Evolutionary conservation across 2,329 filamentous ascomycete species (phyloP).

Genomic region (Fusarium aywerte): DNA sequence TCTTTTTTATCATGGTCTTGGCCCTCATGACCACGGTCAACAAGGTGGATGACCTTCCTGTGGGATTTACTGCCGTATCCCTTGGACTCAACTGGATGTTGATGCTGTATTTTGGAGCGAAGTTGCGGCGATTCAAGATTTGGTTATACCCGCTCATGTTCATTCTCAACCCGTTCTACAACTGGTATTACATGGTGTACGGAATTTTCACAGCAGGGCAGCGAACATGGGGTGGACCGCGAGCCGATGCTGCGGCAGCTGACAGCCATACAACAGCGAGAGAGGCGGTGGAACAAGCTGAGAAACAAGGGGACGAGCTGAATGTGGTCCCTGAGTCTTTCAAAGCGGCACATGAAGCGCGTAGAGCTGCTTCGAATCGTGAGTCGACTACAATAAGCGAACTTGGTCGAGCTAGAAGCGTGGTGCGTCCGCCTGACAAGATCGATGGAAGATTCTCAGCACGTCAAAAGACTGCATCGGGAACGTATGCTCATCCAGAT

Average conservation of each 20-base stretch:
- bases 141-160: conserved; percentile 98
- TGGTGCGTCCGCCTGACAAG: conserved; percentile 76
- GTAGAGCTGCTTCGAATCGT: conserved; percentile 48
- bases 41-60: conserved; percentile 79
- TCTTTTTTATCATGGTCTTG: conserved; percentile 94
- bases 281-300: conserved; percentile 85
- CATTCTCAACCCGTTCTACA: conserved; percentile 93
- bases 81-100: conserved; percentile 92
- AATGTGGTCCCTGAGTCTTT: conserved; percentile 92
- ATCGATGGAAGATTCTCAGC: conserved; percentile 83
- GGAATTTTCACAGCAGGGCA: conserved; percentile 95
- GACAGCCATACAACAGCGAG: conserved; percentile 80
- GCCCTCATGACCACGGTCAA: conserved; percentile 87
- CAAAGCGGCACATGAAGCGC: conserved; percentile 66
- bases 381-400: conserved; percentile 47
- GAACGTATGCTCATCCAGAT: conserved; percentile 76
- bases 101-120: conserved; percentile 95
- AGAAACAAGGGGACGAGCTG: conserved; percentile 83
- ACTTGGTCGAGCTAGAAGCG: conserved; percentile 63
- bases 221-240: conserved; percentile 93
- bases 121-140: conserved; percentile 89
- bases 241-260: conserved; percentile 86
- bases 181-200: conserved; percentile 98
- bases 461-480: conserved; percentile 72
- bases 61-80: conserved; percentile 93